Evolutionary conservation across 1,139 yeast species (phyloP), one percentile per base, ranked within the genome.

Genomic region (Candida tunisiensis): DNA sequence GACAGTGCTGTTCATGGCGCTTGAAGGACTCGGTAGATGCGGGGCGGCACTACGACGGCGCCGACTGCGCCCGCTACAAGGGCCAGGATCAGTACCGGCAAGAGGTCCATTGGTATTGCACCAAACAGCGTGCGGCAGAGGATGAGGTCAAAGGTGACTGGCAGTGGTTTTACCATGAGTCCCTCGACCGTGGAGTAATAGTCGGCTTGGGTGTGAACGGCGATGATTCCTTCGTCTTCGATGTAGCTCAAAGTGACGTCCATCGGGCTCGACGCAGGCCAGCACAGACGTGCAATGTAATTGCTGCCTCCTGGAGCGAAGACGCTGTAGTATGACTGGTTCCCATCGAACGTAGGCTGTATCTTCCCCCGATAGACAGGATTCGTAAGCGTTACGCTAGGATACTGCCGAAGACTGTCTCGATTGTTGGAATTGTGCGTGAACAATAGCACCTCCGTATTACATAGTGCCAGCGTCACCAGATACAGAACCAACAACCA

Each of bases 241-340:
- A 30, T 30, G 25, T 38, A 49, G 7, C 23, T 24, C 6, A 52
- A 27, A 2, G 31, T 29, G 16, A 51, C 34, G 16, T 39, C 41
- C 2, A 49, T 44, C 2, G 57, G 57, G 17, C 34, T 31, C 9
- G 51, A 39, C 2, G 57, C 56, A 1, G 57, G 51, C 57, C 57
- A 52, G 37, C 53, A 48, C 3, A 52, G 44, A 13, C 53, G 36
- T 10, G 39, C 46, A 23, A 49, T 45, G 32, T 51, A 52, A 30
- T 19, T 28, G 13, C 41, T 30, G 11, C 35, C 45, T 1, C 31
- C 30, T 3, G 19, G 13, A 5, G 25, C 29, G 19, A 26, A 19
- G 10, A 20, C 17, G 8, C 22, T 10, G 7, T 23, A 14, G 19
- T 16, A 16, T n/a, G 13, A 6, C 16, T 15, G 13, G 6, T 15